A percentile compares a stretch with the other conserved stretches of the same genome.
Conservation (phyloP, 176 grass and related monocot genomes). For the Miscanthus lutarioriparius region DNA sequence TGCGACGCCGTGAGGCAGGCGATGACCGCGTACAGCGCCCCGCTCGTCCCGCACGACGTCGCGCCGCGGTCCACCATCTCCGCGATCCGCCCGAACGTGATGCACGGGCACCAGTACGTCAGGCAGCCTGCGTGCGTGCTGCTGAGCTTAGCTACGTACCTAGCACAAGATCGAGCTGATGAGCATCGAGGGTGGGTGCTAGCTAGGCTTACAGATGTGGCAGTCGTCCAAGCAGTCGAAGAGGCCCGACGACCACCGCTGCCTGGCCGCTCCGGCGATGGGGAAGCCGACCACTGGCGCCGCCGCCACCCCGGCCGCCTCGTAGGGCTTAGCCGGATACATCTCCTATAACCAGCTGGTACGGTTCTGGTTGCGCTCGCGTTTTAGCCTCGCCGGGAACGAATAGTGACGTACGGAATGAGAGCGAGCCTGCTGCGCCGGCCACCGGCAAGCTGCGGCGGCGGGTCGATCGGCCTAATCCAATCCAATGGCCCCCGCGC, state of each 20-base stretch:
- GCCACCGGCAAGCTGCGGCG: too few relatives aligned
- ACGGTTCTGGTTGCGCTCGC: too few relatives aligned
- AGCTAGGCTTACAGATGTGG: conserved; percentile 26
- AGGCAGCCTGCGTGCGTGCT: conserved; percentile 28
- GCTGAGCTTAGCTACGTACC: too few relatives aligned
- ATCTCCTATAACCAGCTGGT: neutral
- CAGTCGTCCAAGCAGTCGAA: conserved; percentile 62
- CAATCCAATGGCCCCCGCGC: too few relatives aligned
- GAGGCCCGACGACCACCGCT: conserved; percentile 56
- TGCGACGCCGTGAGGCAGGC: neutral
- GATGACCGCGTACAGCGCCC: conserved; percentile 51
- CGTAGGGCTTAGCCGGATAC: neutral
- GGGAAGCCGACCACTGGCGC: neutral
- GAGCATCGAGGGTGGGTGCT: too few relatives aligned
- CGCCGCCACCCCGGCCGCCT: neutral
- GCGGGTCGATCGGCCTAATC: too few relatives aligned
- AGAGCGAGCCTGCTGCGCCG: too few relatives aligned
- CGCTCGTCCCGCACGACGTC: conserved; percentile 50
- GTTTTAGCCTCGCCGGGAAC: too few relatives aligned
- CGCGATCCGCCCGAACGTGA: conserved; percentile 68
- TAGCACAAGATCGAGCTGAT: too few relatives aligned
- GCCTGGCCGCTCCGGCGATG: too few relatives aligned
- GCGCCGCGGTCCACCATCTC: conserved; percentile 69
- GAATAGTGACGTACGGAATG: too few relatives aligned
- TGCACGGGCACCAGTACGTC: conserved; percentile 69